Conservation (phyloP, 805 yeast species). For the Starmerella etchellsii region DNA sequence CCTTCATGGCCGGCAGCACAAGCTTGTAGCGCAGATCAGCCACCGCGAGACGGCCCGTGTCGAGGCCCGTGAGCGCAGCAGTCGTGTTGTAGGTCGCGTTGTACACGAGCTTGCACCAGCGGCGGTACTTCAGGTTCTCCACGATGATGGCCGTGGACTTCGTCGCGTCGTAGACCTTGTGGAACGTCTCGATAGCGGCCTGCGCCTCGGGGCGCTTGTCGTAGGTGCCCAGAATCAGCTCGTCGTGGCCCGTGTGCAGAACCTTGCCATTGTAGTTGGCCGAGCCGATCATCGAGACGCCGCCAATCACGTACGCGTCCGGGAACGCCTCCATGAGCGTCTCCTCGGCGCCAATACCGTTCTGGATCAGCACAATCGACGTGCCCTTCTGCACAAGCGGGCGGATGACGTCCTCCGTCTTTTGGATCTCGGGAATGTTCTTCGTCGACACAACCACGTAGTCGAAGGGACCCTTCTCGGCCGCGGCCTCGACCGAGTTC, state of each 20-base stretch:
- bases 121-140: slow-evolving; percentile 36
- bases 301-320: slow-evolving; percentile 40
- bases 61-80: slow-evolving; percentile 46
- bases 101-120: slow-evolving; percentile 60
- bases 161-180: slow-evolving; percentile 35
- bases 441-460: slow-evolving; percentile 50
- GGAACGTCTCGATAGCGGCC: slow-evolving; percentile 33
- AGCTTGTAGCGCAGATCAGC: slow-evolving; percentile 34
- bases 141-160: slow-evolving; percentile 32
- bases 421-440: slow-evolving; percentile 49
- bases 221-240: slow-evolving; percentile 41
- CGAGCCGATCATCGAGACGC: slow-evolving; percentile 52
- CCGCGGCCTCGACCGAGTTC: slow-evolving; percentile 35
- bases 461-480: slow-evolving; percentile 35
- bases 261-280: slow-evolving; percentile 40
- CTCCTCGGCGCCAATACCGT: slow-evolving; percentile 51
- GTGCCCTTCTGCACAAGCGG: slow-evolving; percentile 40
- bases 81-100: slow-evolving; percentile 55
- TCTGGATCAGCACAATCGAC: slow-evolving; percentile 47
- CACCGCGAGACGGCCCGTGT: slow-evolving; percentile 41
- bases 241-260: slow-evolving; percentile 40
- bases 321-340: slow-evolving; percentile 44
- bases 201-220: slow-evolving; percentile 29
- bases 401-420: slow-evolving; percentile 38
- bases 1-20: slow-evolving; percentile 52